Conservation (phyloP, 371 early-diverging fungal species). For the Funneliformis caledonium region DNA sequence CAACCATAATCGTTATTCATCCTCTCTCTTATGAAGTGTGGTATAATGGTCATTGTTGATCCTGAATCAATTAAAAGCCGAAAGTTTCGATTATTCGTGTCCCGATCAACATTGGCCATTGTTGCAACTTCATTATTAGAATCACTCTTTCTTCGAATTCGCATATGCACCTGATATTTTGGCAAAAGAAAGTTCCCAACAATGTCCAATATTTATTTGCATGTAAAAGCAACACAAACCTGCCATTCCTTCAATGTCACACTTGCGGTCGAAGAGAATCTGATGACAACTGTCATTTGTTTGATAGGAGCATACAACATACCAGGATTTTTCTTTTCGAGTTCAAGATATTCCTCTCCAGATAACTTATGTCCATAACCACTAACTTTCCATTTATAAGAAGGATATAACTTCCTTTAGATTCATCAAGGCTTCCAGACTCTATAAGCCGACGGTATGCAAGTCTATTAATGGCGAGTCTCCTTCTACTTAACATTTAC, state of each 20-base stretch:
- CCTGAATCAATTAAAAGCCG: not conserved
- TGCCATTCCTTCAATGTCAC: slow-evolving; percentile 5
- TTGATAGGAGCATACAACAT: not conserved
- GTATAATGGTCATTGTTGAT: not conserved
- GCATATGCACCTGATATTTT: slow-evolving; percentile 5
- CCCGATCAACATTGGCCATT: not conserved
- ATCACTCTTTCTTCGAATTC: not conserved
- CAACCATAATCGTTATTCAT: not conserved
- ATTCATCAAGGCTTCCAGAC: not conserved
- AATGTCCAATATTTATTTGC: too few relatives aligned
- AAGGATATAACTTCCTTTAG: not conserved
- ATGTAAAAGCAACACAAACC: slow-evolving; percentile 19
- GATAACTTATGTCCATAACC: not conserved
- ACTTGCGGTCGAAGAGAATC: not conserved
- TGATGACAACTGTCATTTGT: not conserved
- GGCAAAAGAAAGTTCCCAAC: slow-evolving; percentile 7
- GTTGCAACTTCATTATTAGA: not conserved
- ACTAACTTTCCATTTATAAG: slow-evolving; percentile 15
- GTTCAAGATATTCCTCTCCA: not conserved
- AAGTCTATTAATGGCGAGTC: slow-evolving; percentile 11
- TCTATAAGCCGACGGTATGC: slow-evolving; percentile 11
- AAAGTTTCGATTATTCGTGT: not conserved
- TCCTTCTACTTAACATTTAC: not conserved
- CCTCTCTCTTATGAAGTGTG: not conserved
- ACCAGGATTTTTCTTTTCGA: not conserved